Evolutionary conservation across 495 filamentous ascomycete species (phyloP).

Genomic region (Arthonia radiata): DNA sequence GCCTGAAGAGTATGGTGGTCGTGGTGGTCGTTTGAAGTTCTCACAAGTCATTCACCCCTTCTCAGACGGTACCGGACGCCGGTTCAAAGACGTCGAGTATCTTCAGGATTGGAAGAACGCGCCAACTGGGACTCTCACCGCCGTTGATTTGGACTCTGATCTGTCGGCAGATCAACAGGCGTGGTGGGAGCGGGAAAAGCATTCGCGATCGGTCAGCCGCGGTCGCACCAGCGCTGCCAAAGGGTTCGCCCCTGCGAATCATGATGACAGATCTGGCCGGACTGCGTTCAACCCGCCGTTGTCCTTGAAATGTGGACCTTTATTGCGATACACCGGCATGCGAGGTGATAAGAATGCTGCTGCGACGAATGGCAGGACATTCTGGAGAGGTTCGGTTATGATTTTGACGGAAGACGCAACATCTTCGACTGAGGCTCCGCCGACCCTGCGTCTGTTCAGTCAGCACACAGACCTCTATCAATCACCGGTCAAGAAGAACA

Average conservation of each 20-base stretch:
- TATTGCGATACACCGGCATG: constrained; percentile 75
- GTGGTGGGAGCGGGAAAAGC: constrained; percentile 13
- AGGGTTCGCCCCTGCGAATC: constrained; percentile 12
- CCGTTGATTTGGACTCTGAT: constrained; percentile 11
- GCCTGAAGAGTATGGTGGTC: no score
- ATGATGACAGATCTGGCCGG: constrained; percentile 22
- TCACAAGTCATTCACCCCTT: no score
- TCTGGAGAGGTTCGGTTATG: constrained; percentile 85
- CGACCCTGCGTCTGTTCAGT: constrained; percentile 56
- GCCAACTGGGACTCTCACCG: constrained; percentile 5
- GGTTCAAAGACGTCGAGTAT: no score
- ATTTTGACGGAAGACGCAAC: constrained; percentile 68
- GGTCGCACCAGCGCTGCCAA: constrained; percentile 3
- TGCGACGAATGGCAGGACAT: constrained; percentile 12
- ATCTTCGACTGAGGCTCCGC: constrained; percentile 56
- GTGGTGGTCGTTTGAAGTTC: no score
- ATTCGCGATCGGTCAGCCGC: constrained; percentile 5
- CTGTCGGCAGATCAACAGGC: constrained; percentile 3
- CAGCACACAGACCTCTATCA: constrained; percentile 68
- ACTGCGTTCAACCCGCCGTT: constrained; percentile 63
- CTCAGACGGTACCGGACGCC: no score
- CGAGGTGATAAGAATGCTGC: constrained; percentile 23
- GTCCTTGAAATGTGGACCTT: constrained; percentile 69
- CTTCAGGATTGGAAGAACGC: constrained; percentile 15
- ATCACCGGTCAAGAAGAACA: constrained; percentile 47